Conservation (phyloP, 192 early-diverging fungal genomes). For the Coemansia sp. region DNA sequence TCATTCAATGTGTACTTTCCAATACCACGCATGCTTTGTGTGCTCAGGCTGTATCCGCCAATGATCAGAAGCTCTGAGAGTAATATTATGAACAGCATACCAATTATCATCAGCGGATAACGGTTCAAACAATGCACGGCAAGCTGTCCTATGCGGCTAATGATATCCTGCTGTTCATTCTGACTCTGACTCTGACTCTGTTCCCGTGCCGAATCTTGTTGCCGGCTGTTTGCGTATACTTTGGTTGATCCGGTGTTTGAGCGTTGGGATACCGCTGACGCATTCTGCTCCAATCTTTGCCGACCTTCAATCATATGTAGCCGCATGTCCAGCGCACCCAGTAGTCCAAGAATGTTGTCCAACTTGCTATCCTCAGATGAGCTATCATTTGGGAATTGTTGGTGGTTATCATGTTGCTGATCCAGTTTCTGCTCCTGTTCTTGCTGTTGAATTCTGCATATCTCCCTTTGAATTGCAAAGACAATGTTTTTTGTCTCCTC, state of each 20-base stretch:
- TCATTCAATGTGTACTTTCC: constrained; percentile 26
- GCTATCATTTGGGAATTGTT: not conserved
- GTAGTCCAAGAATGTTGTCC: constrained; percentile 36
- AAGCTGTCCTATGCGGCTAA: constrained; percentile 31
- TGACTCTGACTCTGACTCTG: not conserved
- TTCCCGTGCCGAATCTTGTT: not conserved
- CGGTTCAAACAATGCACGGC: constrained; percentile 31
- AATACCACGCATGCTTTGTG: constrained; percentile 18
- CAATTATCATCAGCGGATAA: constrained; percentile 47
- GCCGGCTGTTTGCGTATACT: constrained; percentile 12
- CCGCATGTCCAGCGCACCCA: constrained; percentile 50
- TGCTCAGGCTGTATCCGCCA: constrained; percentile 25
- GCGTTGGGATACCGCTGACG: constrained; percentile 6
- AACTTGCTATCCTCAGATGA: constrained; percentile 33
- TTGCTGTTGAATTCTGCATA: constrained; percentile 28
- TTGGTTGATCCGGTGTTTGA: constrained; percentile 42
- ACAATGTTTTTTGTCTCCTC: constrained; percentile 46
- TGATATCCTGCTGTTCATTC: constrained; percentile 20
- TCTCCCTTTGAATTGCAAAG: constrained; percentile 32
- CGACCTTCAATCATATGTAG: constrained; percentile 48
- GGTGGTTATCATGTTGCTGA: not conserved
- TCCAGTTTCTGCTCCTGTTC: not conserved
- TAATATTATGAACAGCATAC: constrained; percentile 38
- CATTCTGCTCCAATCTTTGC: constrained; percentile 24
- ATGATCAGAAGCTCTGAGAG: constrained; percentile 45